Base-by-base conservation (phyloP, 2,329 filamentous ascomycete genomes). In the Fusarium sp. region DNA sequence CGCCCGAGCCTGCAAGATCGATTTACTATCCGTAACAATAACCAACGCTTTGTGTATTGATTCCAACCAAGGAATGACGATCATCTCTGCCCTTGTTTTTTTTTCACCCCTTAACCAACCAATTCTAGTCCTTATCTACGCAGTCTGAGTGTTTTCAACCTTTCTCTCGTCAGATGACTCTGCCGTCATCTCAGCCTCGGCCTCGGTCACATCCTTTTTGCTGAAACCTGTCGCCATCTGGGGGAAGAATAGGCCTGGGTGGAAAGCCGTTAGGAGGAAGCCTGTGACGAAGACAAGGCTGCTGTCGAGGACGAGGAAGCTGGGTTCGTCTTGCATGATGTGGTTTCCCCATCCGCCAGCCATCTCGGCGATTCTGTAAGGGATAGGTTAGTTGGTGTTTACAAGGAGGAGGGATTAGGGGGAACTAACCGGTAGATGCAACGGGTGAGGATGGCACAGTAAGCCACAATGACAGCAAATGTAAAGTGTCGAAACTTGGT, bases 301-400 rank as follows among this genome's bases (percentile, higher is more conserved):
- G 70, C 76, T 76, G 75, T 92, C 90, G 42, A 92, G 84, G 14
- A 89, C 85, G 68, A 91, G 85, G 76, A 92, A 92, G 20, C 86
- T 87, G 52, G 84, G 82, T 82, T 92, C 84, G 79, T 91, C 86
- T 73, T 90, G 88, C 89, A 92, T 92, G 78, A 92, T 88, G 18
- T 84, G 78, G 81, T 90, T 91, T 11, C 88, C 88, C 89, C 90
- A 92, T 22, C 90, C 90, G 29, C 89, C 88, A 2, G 88, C 87
- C 89, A 92, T 91, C 79, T 92, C 90, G 2, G 87, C 88, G 62
- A 92, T 88, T 76, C 89, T 90, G 62, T 27, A n/a, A 40, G 34
- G 18, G 29, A 27, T 6, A 61, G n/a, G n/a, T 77, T 66, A 79
- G 75, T 54, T 54, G 29, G 50, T 71, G 58, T 66, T 22, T 66